Evolutionary conservation across 1,284 basidiomycete genomes (phyloP), one percentile per base, ranked within the genome.

Genomic region (Fomitopsis pinicola): DNA sequence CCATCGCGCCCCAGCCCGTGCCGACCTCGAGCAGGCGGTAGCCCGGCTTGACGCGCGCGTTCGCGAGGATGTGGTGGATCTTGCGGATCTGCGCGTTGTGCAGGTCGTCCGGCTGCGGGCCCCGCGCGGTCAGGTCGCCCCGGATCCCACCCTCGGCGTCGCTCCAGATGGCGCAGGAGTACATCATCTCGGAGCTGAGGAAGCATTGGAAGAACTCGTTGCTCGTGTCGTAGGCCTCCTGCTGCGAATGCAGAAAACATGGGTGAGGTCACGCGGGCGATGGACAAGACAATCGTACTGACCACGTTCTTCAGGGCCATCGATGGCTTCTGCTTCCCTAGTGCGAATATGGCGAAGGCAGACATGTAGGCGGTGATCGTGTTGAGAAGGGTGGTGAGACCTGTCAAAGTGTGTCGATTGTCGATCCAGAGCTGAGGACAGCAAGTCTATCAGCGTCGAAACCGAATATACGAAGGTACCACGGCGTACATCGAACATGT

Each of bases 181-280:
- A 95, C 81, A 92, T 94, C 93, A 95, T 95, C 73, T 95, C 92
- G 57, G 81, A 77, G 65, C 86, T 89, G 26, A 95, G 78, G 78
- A 95, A 94, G 15, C 88, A 84, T 81, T 89, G 38, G 42, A 57
- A 61, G n/a, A 61, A 45, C 38, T 57, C 52, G 30, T 61, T 61
- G 40, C 46, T 53, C 5, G 38, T 45, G 35, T 60, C 59, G 33
- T 60, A 60, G 6, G 45, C 54, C 15, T 42, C 48, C 30, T 46
- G 45, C 45, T 46, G 22, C 17, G 42, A 55, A 42, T 4, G 3
- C 26, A 6, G 19, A 45, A 6, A n/a, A 2, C 42, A 45, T 46
- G 45, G 42, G 45, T 22, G 45, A 14, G 19, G 7, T 14, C 12
- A 46, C 26, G 22, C 10, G 22, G 5, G 12, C 10, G 19, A 19